Evolutionary conservation across 2,329 filamentous ascomycete genomes (phyloP).

Genomic region (Penicillium occitanis): DNA sequence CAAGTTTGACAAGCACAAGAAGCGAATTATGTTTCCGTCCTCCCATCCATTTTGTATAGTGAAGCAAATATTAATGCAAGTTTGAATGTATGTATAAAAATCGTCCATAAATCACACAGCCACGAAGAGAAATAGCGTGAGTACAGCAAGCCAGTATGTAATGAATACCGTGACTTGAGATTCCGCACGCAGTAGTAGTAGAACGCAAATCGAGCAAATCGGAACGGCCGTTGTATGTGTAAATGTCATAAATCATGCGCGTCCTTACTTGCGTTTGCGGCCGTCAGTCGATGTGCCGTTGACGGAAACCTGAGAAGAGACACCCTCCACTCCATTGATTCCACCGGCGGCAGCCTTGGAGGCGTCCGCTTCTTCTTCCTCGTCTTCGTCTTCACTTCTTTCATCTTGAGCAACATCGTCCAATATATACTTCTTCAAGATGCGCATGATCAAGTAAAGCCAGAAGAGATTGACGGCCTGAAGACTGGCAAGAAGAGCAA

Average conservation of each 20-base stretch:
- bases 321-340: constrained; percentile 32
- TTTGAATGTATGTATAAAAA: constrained; percentile 16
- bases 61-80: constrained; percentile 16
- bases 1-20: constrained; percentile 10
- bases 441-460: constrained; percentile 48
- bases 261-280: constrained; percentile 14
- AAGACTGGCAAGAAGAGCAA: constrained; percentile 45
- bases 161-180: neutral
- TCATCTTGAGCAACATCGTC: constrained; percentile 43
- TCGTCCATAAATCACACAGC: constrained; percentile 8
- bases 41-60: neutral
- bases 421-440: constrained; percentile 45
- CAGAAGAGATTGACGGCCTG: constrained; percentile 51
- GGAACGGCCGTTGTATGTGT: constrained; percentile 3
- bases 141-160: neutral
- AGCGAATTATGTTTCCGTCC: neutral
- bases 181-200: neutral
- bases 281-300: constrained; percentile 40
- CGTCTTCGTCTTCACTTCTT: constrained; percentile 48
- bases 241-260: constrained; percentile 15
- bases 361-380: constrained; percentile 35
- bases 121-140: constrained; percentile 1
- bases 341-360: constrained; percentile 24
- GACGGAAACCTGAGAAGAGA: constrained; percentile 37
- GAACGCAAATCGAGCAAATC: neutral